A percentile compares a stretch with the other conserved stretches of the same genome.
phyloP scores from a whole-genome alignment of 345 rosid species.

The Salix caprea region DNA sequence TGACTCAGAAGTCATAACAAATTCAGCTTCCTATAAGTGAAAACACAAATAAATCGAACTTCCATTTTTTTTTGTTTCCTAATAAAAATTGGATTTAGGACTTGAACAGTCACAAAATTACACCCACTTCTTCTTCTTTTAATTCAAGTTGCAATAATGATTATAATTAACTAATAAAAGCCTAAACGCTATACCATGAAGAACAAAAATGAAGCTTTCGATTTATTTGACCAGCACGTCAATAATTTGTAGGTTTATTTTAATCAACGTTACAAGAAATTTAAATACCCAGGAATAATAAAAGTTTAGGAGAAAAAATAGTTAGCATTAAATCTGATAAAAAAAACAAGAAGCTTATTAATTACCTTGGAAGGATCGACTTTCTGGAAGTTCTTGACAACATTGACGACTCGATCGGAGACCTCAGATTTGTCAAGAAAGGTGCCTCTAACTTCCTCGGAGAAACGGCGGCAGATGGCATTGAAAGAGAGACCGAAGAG shows the following conservation, averaged over 20 bases:
- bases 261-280: too few relatives aligned
- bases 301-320: neutral
- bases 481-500: slow-evolving; percentile 37
- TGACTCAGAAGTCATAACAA: too few relatives aligned
- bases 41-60: neutral
- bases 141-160: neutral
- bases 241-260: too few relatives aligned
- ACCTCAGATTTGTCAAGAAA: slow-evolving; percentile 97
- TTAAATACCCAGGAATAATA: neutral
- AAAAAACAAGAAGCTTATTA: too few relatives aligned
- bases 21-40: neutral
- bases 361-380: slow-evolving; percentile 87
- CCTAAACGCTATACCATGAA: neutral
- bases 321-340: neutral
- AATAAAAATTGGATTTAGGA: neutral
- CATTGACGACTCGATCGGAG: slow-evolving; percentile 79
- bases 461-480: slow-evolving; percentile 52
- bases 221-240: neutral
- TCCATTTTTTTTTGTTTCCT: neutral
- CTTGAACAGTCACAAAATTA: neutral
- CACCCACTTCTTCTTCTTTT: neutral
- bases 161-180: neutral
- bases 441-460: slow-evolving; percentile 78
- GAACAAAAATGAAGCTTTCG: neutral
- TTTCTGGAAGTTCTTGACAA: slow-evolving; percentile 87